Evolutionary conservation across 1,284 basidiomycete genomes (phyloP).

Genomic region (Cerioporus squamosus): DNA sequence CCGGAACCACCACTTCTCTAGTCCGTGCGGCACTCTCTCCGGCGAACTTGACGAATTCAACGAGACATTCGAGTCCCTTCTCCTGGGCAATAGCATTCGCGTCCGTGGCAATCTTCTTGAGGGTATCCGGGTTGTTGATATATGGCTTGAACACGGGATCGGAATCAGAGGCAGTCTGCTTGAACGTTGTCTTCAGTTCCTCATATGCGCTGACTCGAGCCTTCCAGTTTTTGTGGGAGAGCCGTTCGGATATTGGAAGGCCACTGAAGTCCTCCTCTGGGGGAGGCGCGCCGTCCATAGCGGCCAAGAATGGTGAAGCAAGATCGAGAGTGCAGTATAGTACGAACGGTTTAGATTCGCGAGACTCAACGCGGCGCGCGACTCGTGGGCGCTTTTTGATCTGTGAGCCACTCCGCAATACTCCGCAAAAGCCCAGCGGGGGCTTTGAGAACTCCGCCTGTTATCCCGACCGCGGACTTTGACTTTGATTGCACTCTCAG

Average conservation of each 20-base stretch:
- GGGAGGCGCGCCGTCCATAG: constrained; percentile 85
- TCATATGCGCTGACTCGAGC: constrained; percentile 95
- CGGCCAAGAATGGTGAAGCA: constrained; percentile 35
- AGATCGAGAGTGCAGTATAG: constrained; percentile 13
- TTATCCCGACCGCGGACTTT: neutral
- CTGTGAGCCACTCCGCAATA: neutral
- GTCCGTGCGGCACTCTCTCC: constrained; percentile 88
- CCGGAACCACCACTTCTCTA: constrained; percentile 82
- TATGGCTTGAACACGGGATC: constrained; percentile 96
- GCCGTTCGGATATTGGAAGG: constrained; percentile 82
- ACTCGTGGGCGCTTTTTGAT: constrained; percentile 10
- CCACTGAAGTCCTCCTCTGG: constrained; percentile 93
- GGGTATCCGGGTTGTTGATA: constrained; percentile 72
- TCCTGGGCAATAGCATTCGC: constrained; percentile 98
- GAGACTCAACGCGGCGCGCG: constrained; percentile 19
- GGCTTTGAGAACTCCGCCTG: constrained; percentile 2
- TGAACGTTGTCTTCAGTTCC: constrained; percentile 84
- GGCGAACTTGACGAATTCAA: constrained; percentile 87
- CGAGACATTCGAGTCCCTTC: constrained; percentile 90
- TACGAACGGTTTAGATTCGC: constrained; percentile 20
- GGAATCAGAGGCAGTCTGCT: constrained; percentile 87
- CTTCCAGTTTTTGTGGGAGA: constrained; percentile 98
- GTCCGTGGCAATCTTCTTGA: constrained; percentile 90
- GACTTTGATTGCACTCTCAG: too few species aligned
- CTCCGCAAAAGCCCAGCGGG: constrained; percentile 5